Percentiles rank a stretch among this genome's conserved stretches.
Conservation (phyloP, 2,329 filamentous ascomycete genomes). For the Aspergillus proliferans region DNA sequence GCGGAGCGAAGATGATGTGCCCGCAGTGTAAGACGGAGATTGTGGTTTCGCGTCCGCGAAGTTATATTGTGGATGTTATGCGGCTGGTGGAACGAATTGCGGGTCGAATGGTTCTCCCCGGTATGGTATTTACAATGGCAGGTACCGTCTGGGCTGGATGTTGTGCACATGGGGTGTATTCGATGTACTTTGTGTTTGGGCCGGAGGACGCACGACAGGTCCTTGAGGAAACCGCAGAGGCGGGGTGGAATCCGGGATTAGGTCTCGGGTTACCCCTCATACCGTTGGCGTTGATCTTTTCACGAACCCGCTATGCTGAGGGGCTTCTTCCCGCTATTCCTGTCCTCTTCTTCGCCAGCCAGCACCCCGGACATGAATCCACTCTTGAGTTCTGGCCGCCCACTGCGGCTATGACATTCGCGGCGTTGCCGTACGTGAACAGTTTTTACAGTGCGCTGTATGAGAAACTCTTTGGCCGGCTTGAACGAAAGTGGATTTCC, state of each 20-base stretch:
- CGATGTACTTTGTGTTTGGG: conserved; percentile 62
- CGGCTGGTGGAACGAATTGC: conserved; percentile 53
- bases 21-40: conserved; percentile 87
- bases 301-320: conserved; percentile 59
- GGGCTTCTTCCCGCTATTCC: conserved; percentile 58
- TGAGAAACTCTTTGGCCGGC: conserved; percentile 51
- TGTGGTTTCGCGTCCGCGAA: conserved; percentile 65
- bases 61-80: conserved; percentile 63
- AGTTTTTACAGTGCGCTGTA: conserved; percentile 59
- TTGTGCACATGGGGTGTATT: conserved; percentile 55
- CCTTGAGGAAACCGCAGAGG: conserved; percentile 36
- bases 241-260: conserved; percentile 44
- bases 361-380: conserved; percentile 38
- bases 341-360: conserved; percentile 48
- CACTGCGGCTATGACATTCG: conserved; percentile 59
- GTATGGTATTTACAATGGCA: conserved; percentile 49
- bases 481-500: conserved; percentile 56
- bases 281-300: conserved; percentile 61
- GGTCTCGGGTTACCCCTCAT: conserved; percentile 61
- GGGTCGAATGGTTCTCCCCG: conserved; percentile 58
- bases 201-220: conserved; percentile 53
- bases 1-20: conserved; percentile 62
- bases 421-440: conserved; percentile 60
- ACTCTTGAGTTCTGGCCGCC: conserved; percentile 61
- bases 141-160: conserved; percentile 48